Conservation (phyloP, 495 filamentous ascomycete genomes). For the Penicillium roqueforti region DNA sequence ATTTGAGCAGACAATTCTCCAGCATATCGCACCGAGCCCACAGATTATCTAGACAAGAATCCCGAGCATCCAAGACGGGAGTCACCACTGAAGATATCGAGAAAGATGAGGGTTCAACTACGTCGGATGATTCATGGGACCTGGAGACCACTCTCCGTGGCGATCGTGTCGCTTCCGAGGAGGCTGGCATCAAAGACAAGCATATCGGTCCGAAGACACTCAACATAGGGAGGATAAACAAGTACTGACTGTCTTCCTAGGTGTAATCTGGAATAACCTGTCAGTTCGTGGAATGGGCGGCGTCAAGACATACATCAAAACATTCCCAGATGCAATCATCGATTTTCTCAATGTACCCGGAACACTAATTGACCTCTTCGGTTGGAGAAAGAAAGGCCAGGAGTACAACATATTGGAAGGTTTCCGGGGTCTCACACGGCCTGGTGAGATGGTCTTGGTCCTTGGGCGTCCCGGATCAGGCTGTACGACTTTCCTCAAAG, state of each 20-base stretch:
- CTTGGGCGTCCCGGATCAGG: constrained; percentile 82
- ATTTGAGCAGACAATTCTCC: constrained; percentile 69
- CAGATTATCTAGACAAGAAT: constrained; percentile 39
- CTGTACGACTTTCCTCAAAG: constrained; percentile 84
- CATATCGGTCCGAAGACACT: constrained; percentile 51
- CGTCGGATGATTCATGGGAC: constrained; percentile 60
- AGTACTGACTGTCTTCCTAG: constrained; percentile 21
- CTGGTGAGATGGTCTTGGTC: constrained; percentile 89
- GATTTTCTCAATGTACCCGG: constrained; percentile 70
- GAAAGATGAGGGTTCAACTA: constrained; percentile 43
- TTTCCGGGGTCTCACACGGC: constrained; percentile 57
- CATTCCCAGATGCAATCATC: constrained; percentile 76
- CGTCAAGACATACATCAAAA: constrained; percentile 70
- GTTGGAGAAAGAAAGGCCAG: constrained; percentile 54
- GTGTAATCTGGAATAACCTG: constrained; percentile 74
- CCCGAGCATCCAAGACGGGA: constrained; percentile 36
- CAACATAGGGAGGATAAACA: background rate
- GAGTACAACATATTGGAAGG: constrained; percentile 59
- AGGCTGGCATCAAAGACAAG: constrained; percentile 75
- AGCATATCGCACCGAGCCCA: constrained; percentile 55
- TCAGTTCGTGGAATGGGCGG: constrained; percentile 77
- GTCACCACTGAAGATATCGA: constrained; percentile 43
- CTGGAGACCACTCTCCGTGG: constrained; percentile 67
- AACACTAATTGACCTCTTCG: constrained; percentile 54
- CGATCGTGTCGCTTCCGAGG: constrained; percentile 61